Evolutionary conservation across 352 stramenopile species (phyloP), one percentile per base, ranked within the genome.

Genomic region (Paralagenidium karlingii): DNA sequence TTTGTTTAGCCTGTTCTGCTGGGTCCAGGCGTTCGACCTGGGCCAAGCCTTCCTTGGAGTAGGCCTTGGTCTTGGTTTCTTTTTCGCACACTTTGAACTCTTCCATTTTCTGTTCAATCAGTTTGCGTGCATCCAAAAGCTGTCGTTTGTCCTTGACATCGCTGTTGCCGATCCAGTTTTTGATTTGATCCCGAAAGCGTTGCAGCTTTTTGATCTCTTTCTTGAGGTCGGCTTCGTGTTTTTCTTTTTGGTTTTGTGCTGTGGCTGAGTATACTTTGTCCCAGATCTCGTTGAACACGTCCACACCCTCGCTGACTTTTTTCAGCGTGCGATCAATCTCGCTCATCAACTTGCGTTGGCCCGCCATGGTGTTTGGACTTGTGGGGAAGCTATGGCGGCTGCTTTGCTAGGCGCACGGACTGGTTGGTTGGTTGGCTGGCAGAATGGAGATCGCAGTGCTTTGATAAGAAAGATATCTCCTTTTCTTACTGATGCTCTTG

Each of bases 191-290:
- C 18, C 96, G 87, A 54, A 94, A 86, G 30, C 94, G 77, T 78
- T 99, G 96, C 28, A 99, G 74, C 65, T 99, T 99, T 69, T 99
- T 99, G 55, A 99, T 99, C 77, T 99, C 96, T 51, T 99, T 99
- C 64, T 99, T 99, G 42, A 99, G 63, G 58, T 99, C 95, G 26
- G 87, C 78, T 62, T 99, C 95, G 51, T 98, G 97, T 68, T 99
- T 99, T 64, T 99, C 96, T 61, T 99, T 99, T 59, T 98, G 94
- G 52, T 94, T 96, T 68, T 98, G 96, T 49, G 94, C 80, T 34
- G 90, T 80, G 8, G 94, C 92, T 16, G 69, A 76, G 55, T 98
- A 98, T n/a, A 96, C 94, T 51, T 99, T 99, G 61, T 98, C 94
- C 88, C 92, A 99, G 30, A 98, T 98, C 20, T 98, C 93, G 43